These are phyloP conservation scores for Curvularia hawaiiensis DNA, from an alignment of 2,329 filamentous ascomycete genomes.

Conservation along the genomic window DNA sequence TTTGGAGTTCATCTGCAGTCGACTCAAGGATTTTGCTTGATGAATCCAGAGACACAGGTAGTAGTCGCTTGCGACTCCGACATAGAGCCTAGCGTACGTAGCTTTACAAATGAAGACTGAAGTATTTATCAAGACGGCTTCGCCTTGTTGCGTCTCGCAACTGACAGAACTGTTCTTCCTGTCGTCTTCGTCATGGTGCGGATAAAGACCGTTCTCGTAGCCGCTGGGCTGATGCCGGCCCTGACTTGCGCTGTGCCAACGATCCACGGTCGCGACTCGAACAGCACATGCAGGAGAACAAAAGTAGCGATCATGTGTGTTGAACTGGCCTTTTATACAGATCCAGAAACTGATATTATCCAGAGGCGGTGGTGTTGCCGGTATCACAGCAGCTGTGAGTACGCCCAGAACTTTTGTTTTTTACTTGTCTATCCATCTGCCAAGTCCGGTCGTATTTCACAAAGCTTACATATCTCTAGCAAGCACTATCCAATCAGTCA, in stretches of 20 bases:
- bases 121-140: slow-evolving; percentile 2
- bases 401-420: neutral
- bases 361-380: slow-evolving; percentile 64
- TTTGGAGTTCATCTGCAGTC: neutral
- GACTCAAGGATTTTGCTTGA: neutral
- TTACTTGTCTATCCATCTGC: neutral
- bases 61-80: neutral
- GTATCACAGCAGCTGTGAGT: slow-evolving; percentile 64
- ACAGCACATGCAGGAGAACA: slow-evolving; percentile 40
- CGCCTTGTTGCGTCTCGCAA: neutral
- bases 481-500: slow-evolving; percentile 65
- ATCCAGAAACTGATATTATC: slow-evolving; percentile 13
- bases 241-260: slow-evolving; percentile 23
- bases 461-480: slow-evolving; percentile 39
- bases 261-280: slow-evolving; percentile 14
- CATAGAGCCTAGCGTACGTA: neutral
- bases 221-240: slow-evolving; percentile 10
- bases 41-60: neutral
- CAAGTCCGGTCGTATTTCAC: slow-evolving; percentile 1
- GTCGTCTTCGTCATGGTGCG: slow-evolving; percentile 6
- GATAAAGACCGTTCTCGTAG: slow-evolving; percentile 7
- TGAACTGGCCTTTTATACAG: too few relatives aligned
- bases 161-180: neutral
- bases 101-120: neutral
- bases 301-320: slow-evolving; percentile 42